A percentile compares a stretch with the other conserved stretches of the same genome.
Conservation (phyloP, 1,284 basidiomycete species). For the Irpex sp. region DNA sequence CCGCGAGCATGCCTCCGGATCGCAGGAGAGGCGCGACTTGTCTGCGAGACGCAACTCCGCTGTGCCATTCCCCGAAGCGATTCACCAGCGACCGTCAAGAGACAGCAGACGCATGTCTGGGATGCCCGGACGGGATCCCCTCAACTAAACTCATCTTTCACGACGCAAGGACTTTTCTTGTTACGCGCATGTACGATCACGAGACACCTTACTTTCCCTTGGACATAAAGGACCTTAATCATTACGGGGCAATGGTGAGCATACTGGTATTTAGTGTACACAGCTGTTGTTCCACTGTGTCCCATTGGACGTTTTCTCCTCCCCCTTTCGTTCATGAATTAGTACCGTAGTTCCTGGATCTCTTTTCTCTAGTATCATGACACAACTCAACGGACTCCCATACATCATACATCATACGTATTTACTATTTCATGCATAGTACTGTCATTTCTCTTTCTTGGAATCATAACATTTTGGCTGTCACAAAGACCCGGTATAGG, state of each 20-base stretch:
- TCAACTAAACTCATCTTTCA: not conserved
- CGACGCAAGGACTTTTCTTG: not conserved
- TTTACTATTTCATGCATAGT: not conserved
- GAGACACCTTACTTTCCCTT: not conserved
- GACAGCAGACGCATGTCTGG: conserved; percentile 25
- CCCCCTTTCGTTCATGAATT: not conserved
- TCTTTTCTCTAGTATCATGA: not conserved
- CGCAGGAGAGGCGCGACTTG: conserved; percentile 30
- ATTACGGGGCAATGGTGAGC: not conserved
- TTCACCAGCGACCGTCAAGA: conserved; percentile 18
- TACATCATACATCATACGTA: not conserved
- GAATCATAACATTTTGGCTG: not conserved
- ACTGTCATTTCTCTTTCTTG: not conserved
- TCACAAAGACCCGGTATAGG: not conserved
- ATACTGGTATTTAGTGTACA: not conserved
- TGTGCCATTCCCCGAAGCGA: conserved; percentile 34
- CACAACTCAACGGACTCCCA: not conserved
- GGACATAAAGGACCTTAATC: conserved; percentile 1
- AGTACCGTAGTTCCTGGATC: not conserved
- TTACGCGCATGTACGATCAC: not conserved
- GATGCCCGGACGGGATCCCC: conserved; percentile 21
- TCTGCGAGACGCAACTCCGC: conserved; percentile 22
- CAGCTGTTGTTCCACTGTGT: not conserved
- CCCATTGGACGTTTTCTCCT: not conserved
- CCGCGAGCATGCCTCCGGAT: conserved; percentile 11